Evolutionary conservation across 208 protist species (phyloP).

Genomic region (Trypanosoma mega): DNA sequence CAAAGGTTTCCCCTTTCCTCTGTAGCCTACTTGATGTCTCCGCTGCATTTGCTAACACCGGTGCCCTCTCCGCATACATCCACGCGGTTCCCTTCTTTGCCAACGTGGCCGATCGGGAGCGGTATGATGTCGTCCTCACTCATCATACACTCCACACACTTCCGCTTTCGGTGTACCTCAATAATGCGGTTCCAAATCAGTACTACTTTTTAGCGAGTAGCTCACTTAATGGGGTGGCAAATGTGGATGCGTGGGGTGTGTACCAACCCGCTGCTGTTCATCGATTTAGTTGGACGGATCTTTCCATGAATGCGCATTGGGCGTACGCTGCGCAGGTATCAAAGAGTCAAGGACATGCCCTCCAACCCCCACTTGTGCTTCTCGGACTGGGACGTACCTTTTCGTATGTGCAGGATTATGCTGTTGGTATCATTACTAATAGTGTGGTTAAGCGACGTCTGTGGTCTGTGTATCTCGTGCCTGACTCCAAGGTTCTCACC

Average conservation of each 20-base stretch:
- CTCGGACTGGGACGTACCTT: slow-evolving; percentile 68
- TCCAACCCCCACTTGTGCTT: slow-evolving; percentile 38
- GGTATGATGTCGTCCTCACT: slow-evolving; percentile 47
- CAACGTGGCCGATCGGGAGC: slow-evolving; percentile 28
- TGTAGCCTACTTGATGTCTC: slow-evolving; percentile 20
- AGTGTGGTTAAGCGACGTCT: slow-evolving; percentile 6
- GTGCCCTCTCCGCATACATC: neutral
- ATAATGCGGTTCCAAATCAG: slow-evolving; percentile 23
- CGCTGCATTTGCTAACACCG: neutral
- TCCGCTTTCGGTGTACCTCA: slow-evolving; percentile 30
- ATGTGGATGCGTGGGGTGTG: slow-evolving; percentile 25
- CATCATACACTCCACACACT: slow-evolving; percentile 10
- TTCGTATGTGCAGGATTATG: slow-evolving; percentile 71
- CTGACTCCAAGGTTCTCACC: slow-evolving; percentile 64
- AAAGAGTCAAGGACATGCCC: slow-evolving; percentile 30
- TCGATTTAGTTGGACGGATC: slow-evolving; percentile 61
- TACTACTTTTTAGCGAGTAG: slow-evolving; percentile 50
- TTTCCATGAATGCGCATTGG: slow-evolving; percentile 47
- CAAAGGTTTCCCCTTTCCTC: slow-evolving; percentile 6
- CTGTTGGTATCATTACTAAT: slow-evolving; percentile 33
- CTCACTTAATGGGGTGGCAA: slow-evolving; percentile 33
- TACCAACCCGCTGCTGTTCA: slow-evolving; percentile 47
- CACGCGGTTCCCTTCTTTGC: slow-evolving; percentile 48
- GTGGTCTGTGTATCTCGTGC: slow-evolving; percentile 63
- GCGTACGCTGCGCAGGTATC: slow-evolving; percentile 38